phyloP scores from a whole-genome alignment of 495 filamentous ascomycete species.

The Aspergillus nidulans region DNA sequence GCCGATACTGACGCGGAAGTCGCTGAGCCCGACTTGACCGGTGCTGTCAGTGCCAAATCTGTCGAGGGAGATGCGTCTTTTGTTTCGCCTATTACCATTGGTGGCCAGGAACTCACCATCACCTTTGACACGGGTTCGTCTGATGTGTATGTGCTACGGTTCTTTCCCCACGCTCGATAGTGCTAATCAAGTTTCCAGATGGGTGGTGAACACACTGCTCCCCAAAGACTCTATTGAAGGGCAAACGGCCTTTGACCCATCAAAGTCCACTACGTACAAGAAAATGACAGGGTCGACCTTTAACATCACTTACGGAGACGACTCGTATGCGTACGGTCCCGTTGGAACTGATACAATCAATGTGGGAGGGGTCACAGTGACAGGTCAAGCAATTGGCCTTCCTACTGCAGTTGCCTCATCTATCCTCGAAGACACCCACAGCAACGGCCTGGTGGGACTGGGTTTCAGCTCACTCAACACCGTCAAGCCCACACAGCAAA shows the following conservation, averaged over 20 bases:
- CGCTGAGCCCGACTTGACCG: slow-evolving; percentile 35
- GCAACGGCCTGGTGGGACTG: slow-evolving; percentile 74
- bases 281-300: slow-evolving; percentile 48
- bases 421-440: slow-evolving; percentile 57
- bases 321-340: slow-evolving; percentile 57
- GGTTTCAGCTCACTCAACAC: slow-evolving; percentile 73
- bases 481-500: slow-evolving; percentile 59
- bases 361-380: slow-evolving; percentile 67
- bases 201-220: slow-evolving; percentile 72
- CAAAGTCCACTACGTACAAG: slow-evolving; percentile 53
- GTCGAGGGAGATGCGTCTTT: slow-evolving; percentile 64
- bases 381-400: slow-evolving; percentile 65
- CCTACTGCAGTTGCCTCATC: slow-evolving; percentile 58
- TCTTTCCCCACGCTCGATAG: neutral
- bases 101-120: slow-evolving; percentile 67
- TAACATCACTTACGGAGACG: slow-evolving; percentile 72
- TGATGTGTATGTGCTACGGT: slow-evolving; percentile 63
- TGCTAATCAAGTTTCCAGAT: slow-evolving; percentile 37
- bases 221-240: slow-evolving; percentile 35
- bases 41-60: slow-evolving; percentile 57
- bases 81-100: slow-evolving; percentile 65
- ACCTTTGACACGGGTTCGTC: slow-evolving; percentile 83
- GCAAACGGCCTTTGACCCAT: slow-evolving; percentile 61
- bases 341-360: slow-evolving; percentile 71
- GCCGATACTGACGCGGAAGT: slow-evolving; percentile 16